Evolutionary conservation across 345 rosid genomes (phyloP), one percentile per base, ranked within the genome.

Genomic region (Gynandropsis gynandra): DNA sequence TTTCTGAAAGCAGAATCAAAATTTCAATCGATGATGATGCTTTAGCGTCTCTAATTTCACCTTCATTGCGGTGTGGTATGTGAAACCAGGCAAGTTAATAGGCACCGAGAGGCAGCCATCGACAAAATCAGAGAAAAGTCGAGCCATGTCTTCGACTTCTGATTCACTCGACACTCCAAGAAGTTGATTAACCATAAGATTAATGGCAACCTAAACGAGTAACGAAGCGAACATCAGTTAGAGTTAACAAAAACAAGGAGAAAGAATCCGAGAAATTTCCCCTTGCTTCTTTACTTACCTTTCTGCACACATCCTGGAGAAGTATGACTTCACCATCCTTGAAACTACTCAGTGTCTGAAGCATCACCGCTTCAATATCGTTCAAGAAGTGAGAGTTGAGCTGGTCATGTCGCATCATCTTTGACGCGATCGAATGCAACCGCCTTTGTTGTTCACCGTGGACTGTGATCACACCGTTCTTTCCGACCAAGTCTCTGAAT

Each of bases 91-190:
- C 24, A 85, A 54, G 74, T 78, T 70, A 38, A 88, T 62, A 41
- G 97, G 97, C 68, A 82, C 61, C 14, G 97, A 88, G 46, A 88
- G 82, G 59, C 97, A 85, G 5, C 97, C 97, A 55, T 88, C 97
- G 5, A 79, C 95, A 21, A 88, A 88, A 50, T 82, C 75, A 7
- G 95, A 88, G 74, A 88, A 85, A 31, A 79, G 70, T 16, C 21
- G 62, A 70, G 94, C 77, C 84, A 87, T 84, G 73, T 81, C 78
- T 52, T 84, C 66, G 15, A 87, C 75, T 66, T 85, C 92, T 16
- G 72, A 65, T 49, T 77, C 80, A 10, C 68, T 77, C 3, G 81
- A 75, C 50, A 73, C 77, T 15, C 89, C 89, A 8, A 88, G 64
- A 38, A 88, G 72, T 63, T 85, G 95, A 47, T 88, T 80, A 31